phyloP scores from a whole-genome alignment of 352 stramenopile genomes.

The Blastocystis sp. region DNA sequence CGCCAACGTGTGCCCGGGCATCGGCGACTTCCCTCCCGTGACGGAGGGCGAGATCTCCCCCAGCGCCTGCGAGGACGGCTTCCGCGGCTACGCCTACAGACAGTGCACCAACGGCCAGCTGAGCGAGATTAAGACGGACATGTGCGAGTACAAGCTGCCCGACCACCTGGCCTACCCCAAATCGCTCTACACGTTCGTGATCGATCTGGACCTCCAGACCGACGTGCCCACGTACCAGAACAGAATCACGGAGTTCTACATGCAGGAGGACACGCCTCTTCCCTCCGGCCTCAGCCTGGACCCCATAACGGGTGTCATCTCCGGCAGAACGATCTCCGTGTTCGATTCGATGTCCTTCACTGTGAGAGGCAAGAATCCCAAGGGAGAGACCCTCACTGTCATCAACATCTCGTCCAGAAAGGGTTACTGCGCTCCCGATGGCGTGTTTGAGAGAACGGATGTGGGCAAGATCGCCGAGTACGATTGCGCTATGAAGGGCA shows the following conservation, averaged over 20 bases:
- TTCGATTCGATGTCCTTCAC: not conserved
- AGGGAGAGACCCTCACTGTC: not conserved
- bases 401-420: not conserved
- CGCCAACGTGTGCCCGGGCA: not conserved
- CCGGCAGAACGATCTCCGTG: not conserved
- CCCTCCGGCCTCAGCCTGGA: not conserved
- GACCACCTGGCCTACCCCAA: not conserved
- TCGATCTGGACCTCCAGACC: not conserved
- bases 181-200: not conserved
- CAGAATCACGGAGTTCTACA: constrained; percentile 8
- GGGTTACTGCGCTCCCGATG: not conserved
- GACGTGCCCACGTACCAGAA: not conserved
- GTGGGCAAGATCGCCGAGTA: constrained; percentile 2
- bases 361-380: not conserved
- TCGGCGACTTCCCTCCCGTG: constrained; percentile 6
- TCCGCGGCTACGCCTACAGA: constrained; percentile 16
- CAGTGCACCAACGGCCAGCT: not conserved
- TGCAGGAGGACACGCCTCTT: not conserved
- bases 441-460: not conserved
- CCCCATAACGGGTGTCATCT: not conserved
- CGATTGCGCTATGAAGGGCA: constrained; percentile 29
- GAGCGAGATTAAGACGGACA: not conserved
- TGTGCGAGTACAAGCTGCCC: constrained; percentile 8
- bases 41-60: constrained; percentile 29
- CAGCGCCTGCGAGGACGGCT: constrained; percentile 1